Conservation (phyloP, 805 yeast genomes). For the Sugiyamaella smithiae region DNA sequence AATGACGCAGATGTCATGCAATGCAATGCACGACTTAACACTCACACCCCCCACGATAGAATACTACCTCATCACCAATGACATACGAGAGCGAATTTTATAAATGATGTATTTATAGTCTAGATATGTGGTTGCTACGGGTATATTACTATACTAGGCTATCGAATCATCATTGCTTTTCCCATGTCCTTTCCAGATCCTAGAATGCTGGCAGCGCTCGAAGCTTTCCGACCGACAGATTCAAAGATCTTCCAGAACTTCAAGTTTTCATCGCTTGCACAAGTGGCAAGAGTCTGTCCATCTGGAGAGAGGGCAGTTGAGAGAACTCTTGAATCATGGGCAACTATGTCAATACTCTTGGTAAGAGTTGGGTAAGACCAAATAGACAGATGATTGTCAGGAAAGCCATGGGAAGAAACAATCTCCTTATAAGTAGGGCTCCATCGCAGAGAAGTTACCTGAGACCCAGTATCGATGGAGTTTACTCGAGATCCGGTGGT, state of each 20-base stretch:
- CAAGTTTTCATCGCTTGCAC: conserved; percentile 93
- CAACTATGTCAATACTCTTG: conserved; percentile 85
- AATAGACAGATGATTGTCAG: conserved; percentile 76
- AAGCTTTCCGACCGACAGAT: conserved; percentile 36
- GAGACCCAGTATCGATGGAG: conserved; percentile 87
- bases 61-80: too few relatives aligned
- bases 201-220: conserved; percentile 31
- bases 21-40: background rate
- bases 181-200: conserved; percentile 47
- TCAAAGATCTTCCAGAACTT: conserved; percentile 94
- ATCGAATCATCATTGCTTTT: conserved; percentile 53
- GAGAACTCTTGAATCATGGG: conserved; percentile 87
- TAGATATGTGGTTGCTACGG: background rate
- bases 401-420: conserved; percentile 92
- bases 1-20: background rate
- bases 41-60: too few relatives aligned
- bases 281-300: conserved; percentile 84
- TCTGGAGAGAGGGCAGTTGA: conserved; percentile 86
- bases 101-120: too few relatives aligned
- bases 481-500: conserved; percentile 84
- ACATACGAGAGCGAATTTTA: too few relatives aligned
- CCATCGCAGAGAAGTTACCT: conserved; percentile 93
- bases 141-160: conserved; percentile 9
- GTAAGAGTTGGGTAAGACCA: conserved; percentile 84
- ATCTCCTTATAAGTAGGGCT: conserved; percentile 63